Evolutionary conservation across 192 early-diverging fungal genomes (phyloP), one percentile per base, ranked within the genome.

Genomic region (Podila minutissima): DNA sequence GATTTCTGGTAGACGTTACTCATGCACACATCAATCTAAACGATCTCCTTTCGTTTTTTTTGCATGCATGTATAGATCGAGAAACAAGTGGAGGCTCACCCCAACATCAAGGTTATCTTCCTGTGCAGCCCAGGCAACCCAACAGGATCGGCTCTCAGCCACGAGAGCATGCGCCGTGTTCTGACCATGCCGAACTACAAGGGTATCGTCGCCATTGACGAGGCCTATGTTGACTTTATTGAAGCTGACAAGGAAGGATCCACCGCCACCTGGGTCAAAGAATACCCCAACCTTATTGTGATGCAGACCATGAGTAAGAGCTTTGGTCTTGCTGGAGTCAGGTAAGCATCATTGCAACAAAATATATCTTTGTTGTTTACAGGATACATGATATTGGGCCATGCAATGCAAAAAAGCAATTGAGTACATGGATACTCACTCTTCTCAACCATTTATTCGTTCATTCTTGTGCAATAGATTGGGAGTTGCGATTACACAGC

Each of bases 71-170:
- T 41, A 20, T 60, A 93, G 91, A 92, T 94, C 49, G 82, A 89
- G 53, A 82, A 83, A 35, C 85, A 86, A 2, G 72, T 97, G 15
- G 72, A 84, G 9, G 81, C 86, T n/a, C 90, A 98, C 71, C 89
- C 93, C 11, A 63, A 88, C 7, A 92, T 98, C 83, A 99, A 99
- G 83, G 64, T 98, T 7, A 86, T 98, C 59, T 97, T 97, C 83
- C 88, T 99, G 67, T 99, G 98, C 83, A 97, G 96, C 28, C 98
- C 98, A 29, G 98, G 98, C 68, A 99, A 99, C 84, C 98, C 98
- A 17, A 99, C 98, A 1, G 96, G 96, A 37, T 97, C 97, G 20
- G 79, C 86, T 17, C 84, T 99, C 59, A 70, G 71, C 32, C 87
- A 93, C 64, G 86, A 85, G 13, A 93, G 93, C 57, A 92, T 97